A percentile compares a stretch with the other conserved stretches of the same genome.
Evolutionary conservation across 1,284 basidiomycete species (phyloP).

Genomic region (Kwoniella shivajii): DNA sequence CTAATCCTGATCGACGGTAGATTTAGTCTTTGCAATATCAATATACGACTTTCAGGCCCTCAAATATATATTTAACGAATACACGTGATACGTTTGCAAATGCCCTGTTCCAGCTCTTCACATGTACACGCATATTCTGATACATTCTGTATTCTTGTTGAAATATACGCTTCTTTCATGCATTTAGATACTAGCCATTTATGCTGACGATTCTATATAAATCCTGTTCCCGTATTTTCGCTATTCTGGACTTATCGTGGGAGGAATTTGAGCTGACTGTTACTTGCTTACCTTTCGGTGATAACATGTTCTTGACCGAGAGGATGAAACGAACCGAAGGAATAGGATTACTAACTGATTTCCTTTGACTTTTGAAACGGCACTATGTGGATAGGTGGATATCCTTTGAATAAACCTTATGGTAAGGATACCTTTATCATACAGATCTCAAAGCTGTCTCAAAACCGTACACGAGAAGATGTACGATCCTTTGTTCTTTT

Average conservation of each 20-base stretch:
- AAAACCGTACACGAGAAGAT: too few relatives aligned
- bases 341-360: neutral
- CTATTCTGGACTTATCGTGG: too few relatives aligned
- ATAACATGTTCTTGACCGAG: neutral
- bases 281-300: neutral
- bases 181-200: too few relatives aligned
- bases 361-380: too few relatives aligned
- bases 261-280: neutral
- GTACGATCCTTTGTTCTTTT: too few relatives aligned
- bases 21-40: neutral
- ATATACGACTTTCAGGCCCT: neutral
- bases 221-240: too few relatives aligned
- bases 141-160: neutral
- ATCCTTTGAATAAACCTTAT: too few relatives aligned
- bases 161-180: too few relatives aligned
- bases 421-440: too few relatives aligned
- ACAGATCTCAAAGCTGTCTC: too few relatives aligned
- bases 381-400: too few relatives aligned
- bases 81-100: conserved; percentile 10
- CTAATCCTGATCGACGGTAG: conserved; percentile 20
- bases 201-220: too few relatives aligned
- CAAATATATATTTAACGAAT: neutral
- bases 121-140: neutral
- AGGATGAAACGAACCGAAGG: neutral
- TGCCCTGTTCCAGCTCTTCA: neutral